Conservation (phyloP, 1,284 basidiomycete genomes). For the Ceratobasidium sp. region DNA sequence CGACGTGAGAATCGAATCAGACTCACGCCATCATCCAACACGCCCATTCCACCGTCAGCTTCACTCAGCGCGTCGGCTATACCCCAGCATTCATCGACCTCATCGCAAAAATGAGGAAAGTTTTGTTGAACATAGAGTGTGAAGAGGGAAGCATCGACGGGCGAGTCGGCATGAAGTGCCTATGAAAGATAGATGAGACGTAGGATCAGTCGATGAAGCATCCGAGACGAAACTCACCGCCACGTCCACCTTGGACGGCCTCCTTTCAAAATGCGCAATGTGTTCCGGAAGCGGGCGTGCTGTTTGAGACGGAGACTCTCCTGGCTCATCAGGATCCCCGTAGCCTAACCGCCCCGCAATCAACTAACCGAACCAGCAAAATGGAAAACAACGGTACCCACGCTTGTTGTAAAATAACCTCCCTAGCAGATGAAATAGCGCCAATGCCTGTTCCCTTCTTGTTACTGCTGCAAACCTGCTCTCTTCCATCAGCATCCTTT, state of each 20-base stretch:
- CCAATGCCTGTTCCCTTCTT: constrained; percentile 82
- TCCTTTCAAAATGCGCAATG: constrained; percentile 66
- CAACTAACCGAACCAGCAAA: neutral
- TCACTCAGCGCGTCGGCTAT: constrained; percentile 81
- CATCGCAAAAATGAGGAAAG: constrained; percentile 80
- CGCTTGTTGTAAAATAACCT: constrained; percentile 96
- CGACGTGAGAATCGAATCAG: constrained; percentile 8
- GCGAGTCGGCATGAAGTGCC: constrained; percentile 82
- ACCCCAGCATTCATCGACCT: constrained; percentile 75
- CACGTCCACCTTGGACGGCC: constrained; percentile 77
- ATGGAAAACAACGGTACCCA: constrained; percentile 52
- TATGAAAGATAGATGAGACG: constrained; percentile 49
- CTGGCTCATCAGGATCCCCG: constrained; percentile 66
- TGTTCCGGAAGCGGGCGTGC: constrained; percentile 62
- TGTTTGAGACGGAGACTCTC: constrained; percentile 57
- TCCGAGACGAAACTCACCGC: constrained; percentile 62
- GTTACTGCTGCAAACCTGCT: constrained; percentile 71
- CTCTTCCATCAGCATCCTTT: constrained; percentile 40
- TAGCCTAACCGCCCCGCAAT: constrained; percentile 61
- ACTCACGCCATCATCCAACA: constrained; percentile 62
- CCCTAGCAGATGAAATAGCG: constrained; percentile 91
- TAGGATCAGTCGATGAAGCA: neutral
- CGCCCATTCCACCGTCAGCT: constrained; percentile 73
- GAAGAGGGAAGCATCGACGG: constrained; percentile 88
- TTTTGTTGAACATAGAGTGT: constrained; percentile 94